Evolutionary conservation across 306 rosid species (phyloP).

Genomic region (Casuarina cunninghamiana): DNA sequence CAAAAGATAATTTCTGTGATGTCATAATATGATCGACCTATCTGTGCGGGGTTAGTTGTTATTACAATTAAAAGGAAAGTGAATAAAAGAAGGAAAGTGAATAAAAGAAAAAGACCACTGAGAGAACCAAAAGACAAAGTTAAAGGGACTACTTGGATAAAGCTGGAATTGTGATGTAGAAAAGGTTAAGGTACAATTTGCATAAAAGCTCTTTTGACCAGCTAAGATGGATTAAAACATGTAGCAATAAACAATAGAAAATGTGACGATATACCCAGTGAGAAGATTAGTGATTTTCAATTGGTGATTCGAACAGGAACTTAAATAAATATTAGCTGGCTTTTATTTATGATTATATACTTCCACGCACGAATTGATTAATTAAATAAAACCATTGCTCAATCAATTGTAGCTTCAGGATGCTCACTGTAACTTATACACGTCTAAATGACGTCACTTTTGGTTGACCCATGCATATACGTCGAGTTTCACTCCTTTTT

Average conservation of each 20-base stretch:
- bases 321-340: not conserved
- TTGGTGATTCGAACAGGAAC: not conserved
- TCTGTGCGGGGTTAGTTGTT: conserved; percentile 17
- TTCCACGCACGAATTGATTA: not conserved
- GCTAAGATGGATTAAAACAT: conserved; percentile 14
- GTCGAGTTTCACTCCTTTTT: not conserved
- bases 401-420: not conserved
- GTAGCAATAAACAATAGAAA: conserved; percentile 8
- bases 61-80: conserved; percentile 17
- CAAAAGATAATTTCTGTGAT: conserved; percentile 45
- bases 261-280: not conserved
- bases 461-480: not conserved
- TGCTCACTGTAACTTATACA: not conserved
- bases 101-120: conserved; percentile 7
- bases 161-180: conserved; percentile 23
- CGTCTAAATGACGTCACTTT: not conserved
- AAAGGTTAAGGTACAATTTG: conserved; percentile 3
- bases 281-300: not conserved
- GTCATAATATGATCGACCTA: conserved; percentile 36
- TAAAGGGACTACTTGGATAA: not conserved
- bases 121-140: conserved; percentile 11
- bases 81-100: not conserved
- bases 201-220: not conserved
- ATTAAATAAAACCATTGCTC: not conserved
- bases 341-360: not conserved